Conservation (phyloP, 2,329 filamentous ascomycete genomes). For the Acrocalymma vagum region DNA sequence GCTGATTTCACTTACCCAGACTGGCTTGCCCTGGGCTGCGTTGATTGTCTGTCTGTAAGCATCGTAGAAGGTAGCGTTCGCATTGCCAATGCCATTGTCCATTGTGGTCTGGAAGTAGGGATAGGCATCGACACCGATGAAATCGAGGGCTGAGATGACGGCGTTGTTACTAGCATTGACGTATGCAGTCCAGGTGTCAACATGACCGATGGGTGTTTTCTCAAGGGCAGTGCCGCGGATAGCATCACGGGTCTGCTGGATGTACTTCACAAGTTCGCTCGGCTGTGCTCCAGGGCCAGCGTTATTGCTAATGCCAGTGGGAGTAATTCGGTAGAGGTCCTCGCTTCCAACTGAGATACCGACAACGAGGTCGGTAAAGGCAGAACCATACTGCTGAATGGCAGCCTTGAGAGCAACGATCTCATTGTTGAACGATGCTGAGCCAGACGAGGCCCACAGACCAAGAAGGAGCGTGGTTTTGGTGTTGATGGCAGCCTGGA, state of each 20-base stretch:
- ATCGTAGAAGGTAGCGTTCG: constrained; percentile 72
- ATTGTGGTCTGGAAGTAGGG: constrained; percentile 79
- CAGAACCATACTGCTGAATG: constrained; percentile 72
- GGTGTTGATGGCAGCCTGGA: constrained; percentile 83
- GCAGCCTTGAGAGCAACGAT: constrained; percentile 75
- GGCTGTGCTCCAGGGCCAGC: constrained; percentile 71
- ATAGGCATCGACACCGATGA: constrained; percentile 84
- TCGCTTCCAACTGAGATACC: constrained; percentile 89
- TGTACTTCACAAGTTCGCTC: constrained; percentile 71
- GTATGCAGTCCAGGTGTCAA: constrained; percentile 82
- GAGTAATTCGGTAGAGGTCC: constrained; percentile 71
- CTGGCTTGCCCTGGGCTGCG: constrained; percentile 70
- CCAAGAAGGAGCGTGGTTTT: constrained; percentile 82
- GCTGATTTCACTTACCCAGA: constrained; percentile 65
- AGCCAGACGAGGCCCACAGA: constrained; percentile 79
- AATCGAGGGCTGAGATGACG: constrained; percentile 76
- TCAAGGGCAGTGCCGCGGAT: constrained; percentile 70
- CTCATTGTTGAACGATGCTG: constrained; percentile 73
- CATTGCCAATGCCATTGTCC: constrained; percentile 65
- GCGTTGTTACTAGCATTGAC: constrained; percentile 75
- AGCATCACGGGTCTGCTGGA: constrained; percentile 70
- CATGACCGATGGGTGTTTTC: constrained; percentile 75
- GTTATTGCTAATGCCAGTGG: constrained; percentile 70
- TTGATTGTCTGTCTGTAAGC: constrained; percentile 68
- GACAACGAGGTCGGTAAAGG: constrained; percentile 72